These are phyloP conservation scores for Eutypella sp. DNA, from an alignment of 2,329 filamentous ascomycete genomes.

Conservation along the genomic window DNA sequence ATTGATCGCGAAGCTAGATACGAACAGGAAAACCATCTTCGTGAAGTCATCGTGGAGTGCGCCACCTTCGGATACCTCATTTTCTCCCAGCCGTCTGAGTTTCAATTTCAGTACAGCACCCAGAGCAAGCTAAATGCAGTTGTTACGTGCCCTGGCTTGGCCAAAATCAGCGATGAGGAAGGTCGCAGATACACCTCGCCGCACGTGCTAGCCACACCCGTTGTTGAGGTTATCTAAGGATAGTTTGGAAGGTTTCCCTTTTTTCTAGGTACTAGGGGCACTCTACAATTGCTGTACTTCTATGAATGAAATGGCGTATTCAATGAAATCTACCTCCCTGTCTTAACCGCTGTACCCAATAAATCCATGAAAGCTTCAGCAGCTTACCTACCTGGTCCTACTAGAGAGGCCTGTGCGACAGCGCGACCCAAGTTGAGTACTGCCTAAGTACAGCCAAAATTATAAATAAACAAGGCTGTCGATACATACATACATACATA, in stretches of 20 bases:
- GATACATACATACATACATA: too few relatives aligned
- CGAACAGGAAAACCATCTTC: conserved; percentile 33
- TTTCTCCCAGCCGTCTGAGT: conserved; percentile 38
- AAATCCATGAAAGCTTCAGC: too few relatives aligned
- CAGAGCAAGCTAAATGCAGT: conserved; percentile 7
- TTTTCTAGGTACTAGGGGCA: not conserved
- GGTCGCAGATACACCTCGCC: conserved; percentile 12
- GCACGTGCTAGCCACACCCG: conserved; percentile 11
- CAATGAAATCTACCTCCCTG: too few relatives aligned
- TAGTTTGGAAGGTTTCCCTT: too few relatives aligned
- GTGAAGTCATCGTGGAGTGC: conserved; percentile 35
- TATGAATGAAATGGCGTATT: too few relatives aligned
- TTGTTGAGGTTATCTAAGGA: conserved; percentile 11
- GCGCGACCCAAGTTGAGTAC: too few relatives aligned
- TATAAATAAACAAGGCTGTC: too few relatives aligned
- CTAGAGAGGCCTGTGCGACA: too few relatives aligned
- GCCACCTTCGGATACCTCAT: conserved; percentile 36
- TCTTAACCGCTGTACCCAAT: too few relatives aligned
- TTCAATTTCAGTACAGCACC: conserved; percentile 22
- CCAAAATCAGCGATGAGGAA: conserved; percentile 18
- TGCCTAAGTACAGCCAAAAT: too few relatives aligned
- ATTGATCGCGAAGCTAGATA: conserved; percentile 18
- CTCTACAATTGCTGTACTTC: too few relatives aligned
- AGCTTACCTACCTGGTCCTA: too few relatives aligned
- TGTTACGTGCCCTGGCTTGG: conserved; percentile 19